phyloP scores from a whole-genome alignment of 495 filamentous ascomycete genomes.

The Talaromyces thailandensis region DNA sequence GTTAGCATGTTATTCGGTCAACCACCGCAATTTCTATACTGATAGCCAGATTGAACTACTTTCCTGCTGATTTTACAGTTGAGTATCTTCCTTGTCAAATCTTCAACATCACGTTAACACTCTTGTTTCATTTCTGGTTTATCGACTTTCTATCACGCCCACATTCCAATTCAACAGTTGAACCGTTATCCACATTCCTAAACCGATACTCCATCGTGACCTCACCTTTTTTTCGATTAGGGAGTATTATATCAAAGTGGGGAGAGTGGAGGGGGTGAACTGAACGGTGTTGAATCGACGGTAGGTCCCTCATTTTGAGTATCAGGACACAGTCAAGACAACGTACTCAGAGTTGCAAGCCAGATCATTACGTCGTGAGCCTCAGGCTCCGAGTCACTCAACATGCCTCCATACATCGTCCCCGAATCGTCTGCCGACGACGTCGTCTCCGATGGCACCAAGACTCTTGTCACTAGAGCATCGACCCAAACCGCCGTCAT shows the following conservation, averaged over 20 bases:
- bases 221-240: background rate
- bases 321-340: background rate
- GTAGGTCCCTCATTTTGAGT: background rate
- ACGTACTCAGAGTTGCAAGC: background rate
- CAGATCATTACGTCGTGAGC: background rate
- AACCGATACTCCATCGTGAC: background rate
- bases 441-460: background rate
- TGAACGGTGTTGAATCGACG: background rate
- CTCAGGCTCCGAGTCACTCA: background rate
- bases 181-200: background rate
- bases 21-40: background rate
- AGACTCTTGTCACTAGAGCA: constrained; percentile 8
- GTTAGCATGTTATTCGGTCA: background rate
- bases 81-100: background rate
- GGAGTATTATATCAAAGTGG: background rate
- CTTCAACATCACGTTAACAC: background rate
- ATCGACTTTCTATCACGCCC: background rate
- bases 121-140: background rate
- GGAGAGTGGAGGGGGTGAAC: background rate
- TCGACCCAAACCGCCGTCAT: constrained; percentile 3
- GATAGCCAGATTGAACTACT: background rate
- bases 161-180: background rate
- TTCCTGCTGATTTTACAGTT: background rate
- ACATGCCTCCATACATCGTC: background rate
- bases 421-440: background rate